Evolutionary conservation across 192 early-diverging fungal genomes (phyloP).

Genomic region (Coemansia sp.): DNA sequence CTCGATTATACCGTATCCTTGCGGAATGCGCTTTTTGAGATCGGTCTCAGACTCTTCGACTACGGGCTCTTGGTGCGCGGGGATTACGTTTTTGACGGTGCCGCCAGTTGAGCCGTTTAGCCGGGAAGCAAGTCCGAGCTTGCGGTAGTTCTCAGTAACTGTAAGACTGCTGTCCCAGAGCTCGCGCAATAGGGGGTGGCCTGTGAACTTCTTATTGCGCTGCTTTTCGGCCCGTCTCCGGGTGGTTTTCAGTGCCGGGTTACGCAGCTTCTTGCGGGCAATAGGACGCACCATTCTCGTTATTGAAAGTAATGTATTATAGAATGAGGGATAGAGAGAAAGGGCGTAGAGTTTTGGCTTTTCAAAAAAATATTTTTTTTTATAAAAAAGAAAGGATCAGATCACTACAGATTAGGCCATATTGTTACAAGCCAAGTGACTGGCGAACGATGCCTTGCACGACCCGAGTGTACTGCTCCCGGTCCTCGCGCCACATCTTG

Average conservation of each 20-base stretch:
- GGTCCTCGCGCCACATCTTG: constrained; percentile 91
- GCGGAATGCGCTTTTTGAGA: constrained; percentile 57
- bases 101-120: constrained; percentile 69
- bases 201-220: constrained; percentile 58
- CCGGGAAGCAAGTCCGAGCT: constrained; percentile 65
- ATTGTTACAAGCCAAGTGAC: constrained; percentile 73
- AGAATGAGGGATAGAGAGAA: constrained; percentile 10
- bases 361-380: not conserved
- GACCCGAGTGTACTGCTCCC: constrained; percentile 76
- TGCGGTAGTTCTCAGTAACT: constrained; percentile 69
- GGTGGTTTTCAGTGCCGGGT: constrained; percentile 60
- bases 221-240: constrained; percentile 65
- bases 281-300: constrained; percentile 62
- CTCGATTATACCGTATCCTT: constrained; percentile 77
- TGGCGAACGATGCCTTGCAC: constrained; percentile 74
- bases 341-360: not conserved
- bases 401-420: not conserved
- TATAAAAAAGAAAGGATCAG: not conserved
- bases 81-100: constrained; percentile 18
- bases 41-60: constrained; percentile 36
- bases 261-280: constrained; percentile 65
- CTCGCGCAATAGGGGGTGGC: constrained; percentile 61
- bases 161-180: constrained; percentile 72
- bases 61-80: not conserved
- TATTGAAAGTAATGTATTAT: constrained; percentile 7